These are phyloP conservation scores for Argentina anserina DNA, from an alignment of 306 rosid genomes.

Conservation along the genomic window DNA sequence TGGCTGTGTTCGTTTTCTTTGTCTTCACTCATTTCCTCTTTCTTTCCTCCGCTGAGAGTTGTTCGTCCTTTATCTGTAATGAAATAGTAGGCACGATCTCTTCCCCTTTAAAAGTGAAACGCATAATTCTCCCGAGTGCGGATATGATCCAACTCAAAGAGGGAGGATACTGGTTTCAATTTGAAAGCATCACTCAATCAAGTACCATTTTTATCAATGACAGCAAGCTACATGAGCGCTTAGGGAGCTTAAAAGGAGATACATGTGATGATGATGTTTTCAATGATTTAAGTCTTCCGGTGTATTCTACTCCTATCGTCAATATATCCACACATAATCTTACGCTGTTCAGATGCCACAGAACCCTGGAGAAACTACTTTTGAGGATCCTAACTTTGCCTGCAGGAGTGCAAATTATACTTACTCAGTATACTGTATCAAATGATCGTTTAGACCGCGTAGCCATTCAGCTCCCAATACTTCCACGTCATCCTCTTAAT, in stretches of 20 bases:
- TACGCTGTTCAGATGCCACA: not conserved
- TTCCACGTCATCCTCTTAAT: accelerated
- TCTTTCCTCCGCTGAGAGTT: slow-evolving; percentile 9
- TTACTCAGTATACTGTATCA: not conserved
- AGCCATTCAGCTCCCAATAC: not conserved
- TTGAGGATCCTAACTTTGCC: accelerated
- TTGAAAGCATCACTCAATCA: accelerated
- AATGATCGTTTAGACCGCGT: not conserved
- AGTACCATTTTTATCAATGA: accelerated
- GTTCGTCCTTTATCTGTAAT: not conserved
- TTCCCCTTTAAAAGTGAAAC: accelerated
- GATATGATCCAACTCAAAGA: not conserved
- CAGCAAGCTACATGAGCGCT: accelerated
- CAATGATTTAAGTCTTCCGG: not conserved
- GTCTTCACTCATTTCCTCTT: slow-evolving; percentile 4
- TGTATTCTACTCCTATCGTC: accelerated
- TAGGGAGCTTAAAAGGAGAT: not conserved
- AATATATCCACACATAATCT: accelerated
- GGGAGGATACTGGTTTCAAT: not conserved
- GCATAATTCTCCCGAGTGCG: not conserved
- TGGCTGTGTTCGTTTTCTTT: slow-evolving; percentile 1
- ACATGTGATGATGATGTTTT: accelerated
- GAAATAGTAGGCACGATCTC: accelerated
- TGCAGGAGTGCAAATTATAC: accelerated
- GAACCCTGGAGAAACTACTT: accelerated